Conservation (phyloP, 2,329 filamentous ascomycete genomes). For the Beauveria sp. region DNA sequence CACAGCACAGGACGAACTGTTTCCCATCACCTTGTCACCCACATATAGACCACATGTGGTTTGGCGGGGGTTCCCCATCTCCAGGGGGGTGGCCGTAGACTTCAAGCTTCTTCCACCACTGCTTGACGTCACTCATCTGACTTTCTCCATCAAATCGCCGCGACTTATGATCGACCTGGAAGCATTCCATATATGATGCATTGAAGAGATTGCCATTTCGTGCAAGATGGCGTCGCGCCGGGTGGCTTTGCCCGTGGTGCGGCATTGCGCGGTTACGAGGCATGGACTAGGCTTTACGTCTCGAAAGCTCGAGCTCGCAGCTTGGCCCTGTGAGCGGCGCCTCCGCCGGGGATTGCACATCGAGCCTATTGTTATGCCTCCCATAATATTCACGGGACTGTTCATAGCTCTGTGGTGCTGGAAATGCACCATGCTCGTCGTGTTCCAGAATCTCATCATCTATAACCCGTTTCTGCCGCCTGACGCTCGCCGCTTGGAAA, state of each 20-base stretch:
- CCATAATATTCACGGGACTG: slow-evolving; percentile 57
- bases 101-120: not conserved
- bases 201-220: not conserved
- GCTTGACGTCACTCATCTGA: not conserved
- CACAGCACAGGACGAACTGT: too few relatives aligned
- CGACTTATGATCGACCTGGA: not conserved
- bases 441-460: slow-evolving; percentile 75
- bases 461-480: slow-evolving; percentile 73
- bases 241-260: not conserved
- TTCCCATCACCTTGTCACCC: too few relatives aligned
- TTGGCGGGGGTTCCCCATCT: not conserved
- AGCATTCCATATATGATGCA: not conserved
- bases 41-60: too few relatives aligned
- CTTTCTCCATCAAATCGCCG: not conserved
- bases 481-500: slow-evolving; percentile 58
- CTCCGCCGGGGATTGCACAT: slow-evolving; percentile 21
- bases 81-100: not conserved
- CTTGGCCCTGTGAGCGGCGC: not conserved
- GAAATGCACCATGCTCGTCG: slow-evolving; percentile 65
- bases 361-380: slow-evolving; percentile 48
- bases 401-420: slow-evolving; percentile 56
- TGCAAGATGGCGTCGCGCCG: not conserved
- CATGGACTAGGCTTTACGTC: not conserved
- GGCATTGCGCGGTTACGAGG: not conserved
- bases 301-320: not conserved